These are phyloP conservation scores for Dianthus caryophyllus DNA, from an alignment of 148 eudicot species.

Conservation along the genomic window DNA sequence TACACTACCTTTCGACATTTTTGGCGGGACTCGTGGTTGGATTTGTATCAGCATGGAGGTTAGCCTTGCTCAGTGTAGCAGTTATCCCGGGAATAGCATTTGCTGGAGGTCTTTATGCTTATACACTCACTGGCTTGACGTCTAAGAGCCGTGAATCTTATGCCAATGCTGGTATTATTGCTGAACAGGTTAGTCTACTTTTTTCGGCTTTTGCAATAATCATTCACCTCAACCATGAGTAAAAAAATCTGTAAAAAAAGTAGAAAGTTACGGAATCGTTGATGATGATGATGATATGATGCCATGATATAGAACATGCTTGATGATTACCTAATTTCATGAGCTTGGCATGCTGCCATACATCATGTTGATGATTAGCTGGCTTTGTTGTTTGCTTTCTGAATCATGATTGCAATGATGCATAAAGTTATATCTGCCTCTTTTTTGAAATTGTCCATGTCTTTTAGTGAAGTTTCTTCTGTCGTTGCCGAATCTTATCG, in stretches of 20 bases:
- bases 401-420: slow-evolving; percentile 13
- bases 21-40: slow-evolving; percentile 99
- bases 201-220: slow-evolving; percentile 19
- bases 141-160: slow-evolving; percentile 98
- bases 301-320: slow-evolving; percentile 24
- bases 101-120: slow-evolving; percentile 97
- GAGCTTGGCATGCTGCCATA: slow-evolving; percentile 24
- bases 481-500: neutral
- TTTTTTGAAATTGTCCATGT: slow-evolving; percentile 8
- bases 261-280: neutral
- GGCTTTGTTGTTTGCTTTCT: slow-evolving; percentile 15
- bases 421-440: neutral
- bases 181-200: slow-evolving; percentile 75
- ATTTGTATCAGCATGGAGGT: slow-evolving; percentile 93
- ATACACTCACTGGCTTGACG: slow-evolving; percentile 93
- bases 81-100: slow-evolving; percentile 98
- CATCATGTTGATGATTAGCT: slow-evolving; percentile 21
- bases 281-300: slow-evolving; percentile 11
- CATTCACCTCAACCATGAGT: slow-evolving; percentile 3
- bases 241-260: neutral
- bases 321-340: slow-evolving; percentile 14
- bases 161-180: slow-evolving; percentile 93
- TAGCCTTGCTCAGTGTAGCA: slow-evolving; percentile 93
- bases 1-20: slow-evolving; percentile 94
- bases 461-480: slow-evolving; percentile 12